Evolutionary conservation across 192 early-diverging fungal species (phyloP), one percentile per base, ranked within the genome.

Genomic region (Fimicolochytrium jonesii): DNA sequence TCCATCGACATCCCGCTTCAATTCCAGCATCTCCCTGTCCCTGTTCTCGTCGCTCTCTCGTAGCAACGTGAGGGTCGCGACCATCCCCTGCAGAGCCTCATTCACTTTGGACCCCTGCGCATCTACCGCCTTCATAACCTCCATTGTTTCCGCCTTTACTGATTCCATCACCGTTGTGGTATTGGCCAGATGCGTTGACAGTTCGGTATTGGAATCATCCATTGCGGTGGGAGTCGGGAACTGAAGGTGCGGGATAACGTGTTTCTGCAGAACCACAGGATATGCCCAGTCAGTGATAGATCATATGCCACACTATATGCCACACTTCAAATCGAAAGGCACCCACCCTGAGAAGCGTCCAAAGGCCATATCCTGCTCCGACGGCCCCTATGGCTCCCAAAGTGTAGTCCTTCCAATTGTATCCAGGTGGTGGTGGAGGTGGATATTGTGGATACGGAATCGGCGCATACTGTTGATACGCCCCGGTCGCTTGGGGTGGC

Each of bases 381-480:
- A 87, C 90, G 15, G 87, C 86, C 11, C 92, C 84, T 15, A 93
- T 85, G 15, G 90, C 82, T 5, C 87, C 93, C 43, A 99, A 87
- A 70, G 92, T 87, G 62, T 91, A 86, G 70, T 99, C 96, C 59
- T 93, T 87, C 96, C 96, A 99, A 63, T 90, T 89, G 46, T 87
- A 80, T n/a, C 37, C 18, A 4, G 34, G 11, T 34, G 6, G 33
- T 17, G 53, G 56, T 33, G 46, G 44, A 30, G 33, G 60, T 36
- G 53, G 41, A 56, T 64, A 39, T 66, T 11, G 17, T 44, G 28
- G 67, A n/a, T 57, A 28, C 35, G 4, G 30, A 15, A n/a, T 66
- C 43, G 31, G 46, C 18, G 56, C 39, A 20, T 46, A 46, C 11
- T 13, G 28, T 33, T n/a, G n/a, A 43, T 44, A 41, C 37, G 36